A percentile compares a stretch with the other conserved stretches of the same genome.
Evolutionary conservation across 2,329 filamentous ascomycete genomes (phyloP).

Genomic region (Sporothrix dimorphospora): DNA sequence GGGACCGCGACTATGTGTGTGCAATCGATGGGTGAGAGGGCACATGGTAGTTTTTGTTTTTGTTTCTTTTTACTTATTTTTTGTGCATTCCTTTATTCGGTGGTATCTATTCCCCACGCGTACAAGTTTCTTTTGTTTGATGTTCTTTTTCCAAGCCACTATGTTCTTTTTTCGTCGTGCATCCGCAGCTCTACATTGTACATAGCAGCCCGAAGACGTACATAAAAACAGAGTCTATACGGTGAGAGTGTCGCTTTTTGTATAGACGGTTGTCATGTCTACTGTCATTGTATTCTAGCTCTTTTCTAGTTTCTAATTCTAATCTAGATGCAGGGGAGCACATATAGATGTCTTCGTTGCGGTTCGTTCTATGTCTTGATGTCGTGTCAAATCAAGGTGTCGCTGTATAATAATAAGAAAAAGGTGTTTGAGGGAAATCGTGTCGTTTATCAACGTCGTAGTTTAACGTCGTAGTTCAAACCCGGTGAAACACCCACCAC

Average conservation of each 20-base stretch:
- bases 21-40: conserved; percentile 56
- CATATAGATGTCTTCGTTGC: background rate
- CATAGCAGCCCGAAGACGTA: background rate
- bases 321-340: conserved; percentile 2
- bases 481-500: conserved; percentile 33
- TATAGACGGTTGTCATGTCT: background rate
- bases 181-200: background rate
- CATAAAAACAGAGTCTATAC: background rate
- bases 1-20: conserved; percentile 57
- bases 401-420: background rate
- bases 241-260: background rate
- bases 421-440: too few relatives aligned
- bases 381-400: background rate
- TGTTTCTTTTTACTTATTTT: background rate
- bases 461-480: background rate
- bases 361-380: conserved; percentile 1
- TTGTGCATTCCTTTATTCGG: background rate
- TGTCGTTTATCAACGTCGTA: background rate
- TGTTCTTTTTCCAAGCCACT: background rate
- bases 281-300: conserved; percentile 18
- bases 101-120: background rate
- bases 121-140: background rate
- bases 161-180: background rate
- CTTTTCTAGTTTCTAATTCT: conserved; percentile 14
- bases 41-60: background rate